These are phyloP conservation scores for Durio zibethinus DNA, from an alignment of 345 rosid genomes.

Conservation along the genomic window DNA sequence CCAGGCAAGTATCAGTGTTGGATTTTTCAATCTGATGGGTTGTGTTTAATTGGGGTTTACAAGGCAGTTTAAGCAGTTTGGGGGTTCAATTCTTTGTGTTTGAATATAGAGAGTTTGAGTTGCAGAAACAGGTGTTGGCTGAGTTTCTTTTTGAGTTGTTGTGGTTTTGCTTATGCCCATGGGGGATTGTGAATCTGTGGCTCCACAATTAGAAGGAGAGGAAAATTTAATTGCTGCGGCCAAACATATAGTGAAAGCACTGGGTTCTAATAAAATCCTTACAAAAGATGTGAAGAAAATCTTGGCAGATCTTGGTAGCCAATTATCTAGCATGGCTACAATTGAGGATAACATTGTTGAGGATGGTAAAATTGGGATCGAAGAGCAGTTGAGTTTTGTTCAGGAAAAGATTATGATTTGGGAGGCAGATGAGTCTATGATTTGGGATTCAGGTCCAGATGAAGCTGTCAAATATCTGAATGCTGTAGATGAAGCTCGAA, in stretches of 20 bases:
- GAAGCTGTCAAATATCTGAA: slow-evolving; percentile 51
- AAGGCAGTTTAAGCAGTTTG: neutral
- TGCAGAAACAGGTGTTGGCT: neutral
- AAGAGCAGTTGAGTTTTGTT: slow-evolving; percentile 44
- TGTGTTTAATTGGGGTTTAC: neutral
- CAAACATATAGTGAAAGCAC: slow-evolving; percentile 45
- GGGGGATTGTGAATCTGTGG: slow-evolving; percentile 39
- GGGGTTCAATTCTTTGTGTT: neutral
- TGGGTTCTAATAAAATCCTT: slow-evolving; percentile 60
- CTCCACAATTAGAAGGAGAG: slow-evolving; percentile 42
- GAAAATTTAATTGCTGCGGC: slow-evolving; percentile 68
- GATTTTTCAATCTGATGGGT: slow-evolving; percentile 1
- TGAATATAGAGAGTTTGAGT: neutral
- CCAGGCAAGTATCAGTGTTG: neutral
- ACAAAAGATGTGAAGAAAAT: slow-evolving; percentile 48
- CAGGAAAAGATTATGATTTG: slow-evolving; percentile 64
- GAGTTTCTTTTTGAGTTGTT: slow-evolving; percentile 8
- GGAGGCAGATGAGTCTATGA: slow-evolving; percentile 71
- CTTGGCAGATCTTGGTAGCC: slow-evolving; percentile 57
- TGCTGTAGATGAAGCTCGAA: slow-evolving; percentile 52
- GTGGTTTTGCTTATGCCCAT: slow-evolving; percentile 30
- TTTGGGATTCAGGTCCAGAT: slow-evolving; percentile 61
- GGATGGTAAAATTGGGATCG: slow-evolving; percentile 38
- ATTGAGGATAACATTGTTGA: slow-evolving; percentile 30
- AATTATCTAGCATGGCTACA: slow-evolving; percentile 46